Percentiles rank a stretch among this genome's conserved stretches.
Evolutionary conservation across 2,329 filamentous ascomycete genomes (phyloP).

Genomic region (Claviceps maximensis): DNA sequence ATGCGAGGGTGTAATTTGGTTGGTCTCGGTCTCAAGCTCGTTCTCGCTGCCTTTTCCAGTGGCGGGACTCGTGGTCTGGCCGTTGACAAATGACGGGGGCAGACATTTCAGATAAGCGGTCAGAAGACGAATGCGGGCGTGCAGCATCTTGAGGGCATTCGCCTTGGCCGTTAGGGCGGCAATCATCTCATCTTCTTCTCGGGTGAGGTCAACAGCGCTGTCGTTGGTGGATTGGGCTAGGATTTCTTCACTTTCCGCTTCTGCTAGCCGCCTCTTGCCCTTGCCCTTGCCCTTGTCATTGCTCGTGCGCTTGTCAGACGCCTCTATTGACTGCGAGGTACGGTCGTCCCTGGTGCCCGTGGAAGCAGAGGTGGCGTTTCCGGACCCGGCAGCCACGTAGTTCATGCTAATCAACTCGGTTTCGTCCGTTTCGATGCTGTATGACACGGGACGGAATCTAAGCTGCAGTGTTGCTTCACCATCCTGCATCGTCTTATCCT

Average conservation of each 20-base stretch:
- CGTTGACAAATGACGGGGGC: slow-evolving; percentile 49
- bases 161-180: slow-evolving; percentile 67
- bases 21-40: too few species aligned
- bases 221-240: slow-evolving; percentile 24
- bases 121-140: slow-evolving; percentile 60
- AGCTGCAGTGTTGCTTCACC: slow-evolving; percentile 43
- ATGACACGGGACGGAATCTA: slow-evolving; percentile 72
- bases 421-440: slow-evolving; percentile 83
- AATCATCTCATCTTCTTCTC: slow-evolving; percentile 48
- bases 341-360: slow-evolving; percentile 31
- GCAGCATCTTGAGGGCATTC: slow-evolving; percentile 89
- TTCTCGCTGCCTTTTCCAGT: slow-evolving; percentile 15
- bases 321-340: slow-evolving; percentile 28
- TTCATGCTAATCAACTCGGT: slow-evolving; percentile 97
- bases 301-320: slow-evolving; percentile 34
- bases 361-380: slow-evolving; percentile 44
- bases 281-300: slow-evolving; percentile 30
- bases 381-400: slow-evolving; percentile 74
- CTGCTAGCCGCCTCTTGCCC: slow-evolving; percentile 33
- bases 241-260: slow-evolving; percentile 16
- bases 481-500: slow-evolving; percentile 63
- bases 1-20: slow-evolving; percentile 41
- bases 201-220: slow-evolving; percentile 28
- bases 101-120: slow-evolving; percentile 64
- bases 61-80: slow-evolving; percentile 26